Conservation (phyloP, 139 green algal genomes). For the Volvox reticuliferus region DNA sequence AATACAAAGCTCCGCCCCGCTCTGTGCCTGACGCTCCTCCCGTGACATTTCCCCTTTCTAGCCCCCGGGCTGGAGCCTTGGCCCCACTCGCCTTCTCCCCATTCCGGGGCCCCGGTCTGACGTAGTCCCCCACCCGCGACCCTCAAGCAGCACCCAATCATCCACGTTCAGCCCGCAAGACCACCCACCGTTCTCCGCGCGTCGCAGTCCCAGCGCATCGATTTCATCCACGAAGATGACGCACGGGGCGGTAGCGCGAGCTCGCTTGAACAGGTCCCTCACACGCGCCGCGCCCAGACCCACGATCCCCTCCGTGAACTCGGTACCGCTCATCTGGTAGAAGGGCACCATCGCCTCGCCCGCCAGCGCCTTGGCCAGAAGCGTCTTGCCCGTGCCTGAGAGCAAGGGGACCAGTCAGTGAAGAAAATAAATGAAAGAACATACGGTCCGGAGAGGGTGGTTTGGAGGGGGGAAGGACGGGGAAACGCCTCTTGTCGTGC, state of each 20-base stretch:
- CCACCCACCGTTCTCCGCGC: slow-evolving; percentile 77
- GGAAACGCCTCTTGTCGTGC: not conserved
- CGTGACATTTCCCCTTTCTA: too few species aligned
- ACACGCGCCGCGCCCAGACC: slow-evolving; percentile 96
- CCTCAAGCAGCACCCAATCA: not conserved
- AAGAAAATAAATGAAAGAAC: too few species aligned
- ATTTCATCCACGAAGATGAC: slow-evolving; percentile 99
- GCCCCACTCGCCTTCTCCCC: not conserved
- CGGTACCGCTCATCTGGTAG: slow-evolving; percentile 92
- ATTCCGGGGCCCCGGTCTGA: too few species aligned
- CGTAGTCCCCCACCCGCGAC: not conserved
- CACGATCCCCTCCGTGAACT: slow-evolving; percentile 99
- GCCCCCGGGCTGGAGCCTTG: too few species aligned
- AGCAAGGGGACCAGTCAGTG: slow-evolving; percentile 7
- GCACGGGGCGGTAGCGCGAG: slow-evolving; percentile 86
- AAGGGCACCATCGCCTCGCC: slow-evolving; percentile 89
- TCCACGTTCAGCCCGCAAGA: not conserved
- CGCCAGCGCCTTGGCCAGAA: slow-evolving; percentile 95
- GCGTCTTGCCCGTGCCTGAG: slow-evolving; percentile 95
- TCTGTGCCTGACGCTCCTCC: too few species aligned
- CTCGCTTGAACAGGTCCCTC: slow-evolving; percentile 96
- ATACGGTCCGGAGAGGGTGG: not conserved
- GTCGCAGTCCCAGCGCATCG: slow-evolving; percentile 92
- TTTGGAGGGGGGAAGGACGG: slow-evolving; percentile 64
- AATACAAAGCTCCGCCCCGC: too few species aligned